phyloP scores from a whole-genome alignment of 129 eudicot species.

The Flaveria bidentis region DNA sequence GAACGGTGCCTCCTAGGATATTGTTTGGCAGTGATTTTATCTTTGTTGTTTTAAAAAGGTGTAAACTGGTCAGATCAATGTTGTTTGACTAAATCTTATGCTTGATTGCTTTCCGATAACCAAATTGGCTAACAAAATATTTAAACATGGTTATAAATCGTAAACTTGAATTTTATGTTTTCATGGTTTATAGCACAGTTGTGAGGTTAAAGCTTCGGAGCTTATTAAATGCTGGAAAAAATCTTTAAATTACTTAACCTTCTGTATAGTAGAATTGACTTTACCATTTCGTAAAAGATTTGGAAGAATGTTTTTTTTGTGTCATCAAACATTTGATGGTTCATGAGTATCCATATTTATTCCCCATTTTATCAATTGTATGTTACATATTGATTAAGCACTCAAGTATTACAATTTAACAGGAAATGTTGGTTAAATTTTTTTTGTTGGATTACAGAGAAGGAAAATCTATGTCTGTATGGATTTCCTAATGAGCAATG shows the following conservation, averaged over 20 bases:
- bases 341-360: neutral
- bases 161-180: too few species aligned
- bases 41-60: neutral
- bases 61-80: neutral
- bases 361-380: neutral
- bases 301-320: neutral
- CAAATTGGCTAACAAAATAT: neutral
- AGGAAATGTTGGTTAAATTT: neutral
- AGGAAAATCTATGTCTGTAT: constrained; percentile 66
- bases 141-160: neutral
- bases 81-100: neutral
- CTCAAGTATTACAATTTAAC: neutral
- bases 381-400: neutral
- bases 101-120: neutral
- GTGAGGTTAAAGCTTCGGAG: too few species aligned
- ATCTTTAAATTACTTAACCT: neutral
- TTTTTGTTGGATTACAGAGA: constrained; percentile 42
- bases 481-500: constrained; percentile 68
- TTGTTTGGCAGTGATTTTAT: neutral
- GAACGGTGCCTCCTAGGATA: neutral
- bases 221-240: neutral
- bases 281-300: too few species aligned
- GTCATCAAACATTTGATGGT: neutral
- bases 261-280: neutral
- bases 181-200: too few species aligned